Conservation (phyloP, 129 eudicot genomes). For the Smallanthus sonchifolius region DNA sequence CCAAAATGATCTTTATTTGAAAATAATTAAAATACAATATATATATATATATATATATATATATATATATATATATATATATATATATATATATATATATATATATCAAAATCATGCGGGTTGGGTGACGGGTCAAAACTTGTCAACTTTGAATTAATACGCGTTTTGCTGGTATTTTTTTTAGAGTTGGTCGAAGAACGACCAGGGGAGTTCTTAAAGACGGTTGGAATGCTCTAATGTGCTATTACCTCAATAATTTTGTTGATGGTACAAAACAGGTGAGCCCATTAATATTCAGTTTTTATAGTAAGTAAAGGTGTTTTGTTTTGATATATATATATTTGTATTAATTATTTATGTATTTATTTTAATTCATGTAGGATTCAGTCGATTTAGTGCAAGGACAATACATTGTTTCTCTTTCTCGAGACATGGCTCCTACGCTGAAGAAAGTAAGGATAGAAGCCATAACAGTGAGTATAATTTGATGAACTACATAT, state of each 20-base stretch:
- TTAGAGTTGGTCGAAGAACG: slow-evolving; percentile 69
- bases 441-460: slow-evolving; percentile 48
- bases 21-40: too few relatives aligned
- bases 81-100: too few relatives aligned
- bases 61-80: too few relatives aligned
- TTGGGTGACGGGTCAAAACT: too few relatives aligned
- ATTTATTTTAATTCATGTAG: slow-evolving; percentile 28
- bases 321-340: background rate
- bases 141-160: background rate
- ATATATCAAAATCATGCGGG: too few relatives aligned
- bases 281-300: background rate
- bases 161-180: background rate
- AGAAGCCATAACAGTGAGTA: slow-evolving; percentile 75
- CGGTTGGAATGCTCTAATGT: slow-evolving; percentile 58
- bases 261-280: slow-evolving; percentile 88
- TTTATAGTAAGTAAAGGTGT: background rate
- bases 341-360: background rate
- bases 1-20: too few relatives aligned
- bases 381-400: slow-evolving; percentile 81
- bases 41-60: too few relatives aligned
- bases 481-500: slow-evolving; percentile 9
- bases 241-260: slow-evolving; percentile 82
- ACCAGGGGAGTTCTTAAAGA: slow-evolving; percentile 58
- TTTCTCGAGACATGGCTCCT: slow-evolving; percentile 44
- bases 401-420: slow-evolving; percentile 69